These are phyloP conservation scores for Pyrenochaeta sp. DNA, from an alignment of 2,329 filamentous ascomycete species.

Conservation along the genomic window DNA sequence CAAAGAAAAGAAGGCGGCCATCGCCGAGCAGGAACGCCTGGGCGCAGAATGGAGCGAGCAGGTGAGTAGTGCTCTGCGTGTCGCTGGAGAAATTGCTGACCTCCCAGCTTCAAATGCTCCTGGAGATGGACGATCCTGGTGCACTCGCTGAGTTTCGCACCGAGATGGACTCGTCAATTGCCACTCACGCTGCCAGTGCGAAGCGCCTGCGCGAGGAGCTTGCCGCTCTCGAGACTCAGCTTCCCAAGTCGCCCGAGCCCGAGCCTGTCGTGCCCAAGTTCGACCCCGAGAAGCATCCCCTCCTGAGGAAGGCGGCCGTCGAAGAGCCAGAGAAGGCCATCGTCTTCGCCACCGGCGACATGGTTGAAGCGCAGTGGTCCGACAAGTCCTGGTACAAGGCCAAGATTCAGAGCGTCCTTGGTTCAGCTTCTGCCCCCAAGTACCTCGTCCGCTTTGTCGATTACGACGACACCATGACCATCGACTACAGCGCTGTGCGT, in stretches of 20 bases:
- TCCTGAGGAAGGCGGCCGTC: slow-evolving; percentile 63
- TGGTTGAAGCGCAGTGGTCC: slow-evolving; percentile 87
- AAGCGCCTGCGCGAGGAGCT: slow-evolving; percentile 66
- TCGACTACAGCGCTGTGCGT: slow-evolving; percentile 57
- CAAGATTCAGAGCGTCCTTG: slow-evolving; percentile 91
- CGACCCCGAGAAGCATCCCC: slow-evolving; percentile 81
- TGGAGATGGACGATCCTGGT: too few species aligned
- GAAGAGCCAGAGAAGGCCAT: slow-evolving; percentile 50
- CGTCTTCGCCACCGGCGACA: slow-evolving; percentile 86
- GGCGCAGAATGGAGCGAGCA: slow-evolving; percentile 26
- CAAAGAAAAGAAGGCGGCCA: slow-evolving; percentile 33
- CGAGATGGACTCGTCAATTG: slow-evolving; percentile 84
- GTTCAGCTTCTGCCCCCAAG: slow-evolving; percentile 86
- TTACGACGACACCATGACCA: slow-evolving; percentile 86
- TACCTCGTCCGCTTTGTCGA: slow-evolving; percentile 96
- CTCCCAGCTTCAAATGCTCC: too few species aligned
- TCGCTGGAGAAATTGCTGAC: too few species aligned
- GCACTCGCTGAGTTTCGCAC: too few species aligned
- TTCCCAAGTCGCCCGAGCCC: slow-evolving; percentile 50
- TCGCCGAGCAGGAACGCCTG: slow-evolving; percentile 27
- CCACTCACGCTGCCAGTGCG: slow-evolving; percentile 79
- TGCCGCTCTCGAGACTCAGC: slow-evolving; percentile 60
- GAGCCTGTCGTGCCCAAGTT: slow-evolving; percentile 64
- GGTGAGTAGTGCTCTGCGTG: slow-evolving; percentile 4
- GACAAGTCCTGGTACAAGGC: slow-evolving; percentile 92